Evolutionary conservation across 2,329 filamentous ascomycete species (phyloP), one percentile per base, ranked within the genome.

Genomic region (Alternaria triticimaculans): DNA sequence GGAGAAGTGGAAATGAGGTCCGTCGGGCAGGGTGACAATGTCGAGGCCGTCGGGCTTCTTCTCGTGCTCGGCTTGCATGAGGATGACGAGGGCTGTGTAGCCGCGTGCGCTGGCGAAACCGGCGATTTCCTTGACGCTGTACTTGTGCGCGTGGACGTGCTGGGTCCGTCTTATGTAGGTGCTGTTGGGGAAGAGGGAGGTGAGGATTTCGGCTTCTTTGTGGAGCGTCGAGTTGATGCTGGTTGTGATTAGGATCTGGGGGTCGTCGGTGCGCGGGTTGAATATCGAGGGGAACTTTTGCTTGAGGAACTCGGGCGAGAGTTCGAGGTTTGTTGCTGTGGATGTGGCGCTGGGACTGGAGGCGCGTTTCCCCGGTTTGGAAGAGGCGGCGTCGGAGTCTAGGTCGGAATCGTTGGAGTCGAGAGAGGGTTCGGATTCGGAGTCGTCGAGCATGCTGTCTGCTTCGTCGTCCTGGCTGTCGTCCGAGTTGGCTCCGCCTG

Each of bases 161-260:
- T 90, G 88, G 8, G 92, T 94, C 62, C 96, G 91, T 2, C 90
- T 92, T 71, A 99, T 92, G 82, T 98, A 97, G 48, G 84, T 85
- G 72, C 85, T 86, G 79, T 91, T 90, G 61, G 96, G 95, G 82
- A 98, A 96, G 64, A 98, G 84, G 10, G 87, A 87, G 64, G 90
- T 92, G 64, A 98, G 87, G 44, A 94, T 86, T 63, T 92, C 82
- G 53, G 93, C 94, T 84, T 97, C 89, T 65, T 90, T 81, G 84
- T 99, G 95, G 12, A 98, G 88, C 2, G 91, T 95, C 12, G 92
- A 93, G 82, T 97, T 94, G 74, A 97, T 86, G 12, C 90, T 92
- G 8, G 96, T 98, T 1, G 96, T 99, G 76, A 99, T 87, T 43
- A 99, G 89, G 67, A 98, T 89, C 81, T 97, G 97, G 55, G 96